Percentiles rank a stretch among this genome's conserved stretches.
phyloP scores from a whole-genome alignment of 768 basidiomycete species.

The Trichaptum fuscoviolaceum region DNA sequence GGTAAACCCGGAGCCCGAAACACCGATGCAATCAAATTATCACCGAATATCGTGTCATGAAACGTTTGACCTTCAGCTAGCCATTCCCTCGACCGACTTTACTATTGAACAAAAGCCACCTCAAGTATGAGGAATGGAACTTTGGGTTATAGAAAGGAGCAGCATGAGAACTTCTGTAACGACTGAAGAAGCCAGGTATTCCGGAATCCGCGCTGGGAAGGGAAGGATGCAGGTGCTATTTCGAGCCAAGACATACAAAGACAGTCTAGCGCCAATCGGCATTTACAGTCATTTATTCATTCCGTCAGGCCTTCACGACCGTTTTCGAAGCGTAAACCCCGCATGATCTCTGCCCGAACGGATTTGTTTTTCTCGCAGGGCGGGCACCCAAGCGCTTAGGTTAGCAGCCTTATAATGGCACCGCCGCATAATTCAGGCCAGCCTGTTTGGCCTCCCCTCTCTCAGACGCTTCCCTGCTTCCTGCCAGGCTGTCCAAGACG shows the following conservation, averaged over 20 bases:
- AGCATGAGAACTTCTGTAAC: background rate
- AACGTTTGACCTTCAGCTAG: background rate
- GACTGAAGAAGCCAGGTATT: background rate
- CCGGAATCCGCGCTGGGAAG: background rate
- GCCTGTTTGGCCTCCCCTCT: background rate
- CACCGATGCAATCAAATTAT: background rate
- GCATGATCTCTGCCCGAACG: background rate
- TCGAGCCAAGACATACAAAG: background rate
- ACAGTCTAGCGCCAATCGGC: background rate
- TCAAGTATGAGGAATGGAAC: background rate
- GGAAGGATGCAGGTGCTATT: background rate
- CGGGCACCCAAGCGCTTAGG: background rate
- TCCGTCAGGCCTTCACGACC: background rate
- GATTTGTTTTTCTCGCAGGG: background rate
- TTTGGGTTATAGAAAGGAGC: background rate
- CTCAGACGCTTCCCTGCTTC: background rate
- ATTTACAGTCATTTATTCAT: background rate
- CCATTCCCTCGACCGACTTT: no score
- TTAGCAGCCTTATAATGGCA: background rate
- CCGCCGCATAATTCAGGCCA: background rate
- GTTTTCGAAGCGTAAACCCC: background rate
- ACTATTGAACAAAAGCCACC: background rate
- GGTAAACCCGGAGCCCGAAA: background rate
- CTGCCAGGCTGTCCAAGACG: background rate
- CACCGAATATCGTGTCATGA: background rate